Percentiles rank a stretch among this genome's conserved stretches.
These are phyloP conservation scores for Cladosporium colombiae DNA, from an alignment of 2,329 filamentous ascomycete species.

Conservation along the genomic window DNA sequence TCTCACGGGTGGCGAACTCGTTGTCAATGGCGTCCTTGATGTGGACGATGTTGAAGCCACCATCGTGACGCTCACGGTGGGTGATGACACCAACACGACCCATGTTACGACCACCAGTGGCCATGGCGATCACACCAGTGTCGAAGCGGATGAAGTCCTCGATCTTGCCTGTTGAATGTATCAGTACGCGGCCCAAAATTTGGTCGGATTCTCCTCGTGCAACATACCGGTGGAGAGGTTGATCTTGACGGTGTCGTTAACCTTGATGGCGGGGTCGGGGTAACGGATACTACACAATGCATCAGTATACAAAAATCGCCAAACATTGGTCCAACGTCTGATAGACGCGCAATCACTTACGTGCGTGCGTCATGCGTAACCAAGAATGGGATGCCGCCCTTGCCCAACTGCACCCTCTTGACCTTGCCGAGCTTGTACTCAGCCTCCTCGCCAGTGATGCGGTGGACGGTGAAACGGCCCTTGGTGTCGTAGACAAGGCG, in stretches of 20 bases:
- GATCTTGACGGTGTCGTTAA: constrained; percentile 99
- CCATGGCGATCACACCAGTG: constrained; percentile 97
- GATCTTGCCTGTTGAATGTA: constrained; percentile 65
- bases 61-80: constrained; percentile 99
- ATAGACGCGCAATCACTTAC: constrained; percentile 98
- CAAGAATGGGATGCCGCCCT: constrained; percentile 99
- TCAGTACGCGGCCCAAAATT: neutral
- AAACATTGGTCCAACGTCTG: constrained; percentile 99
- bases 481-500: constrained; percentile 99
- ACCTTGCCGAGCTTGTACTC: constrained; percentile 99
- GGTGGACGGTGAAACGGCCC: constrained; percentile 99
- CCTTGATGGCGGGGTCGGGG: constrained; percentile 97
- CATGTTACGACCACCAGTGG: constrained; percentile 99
- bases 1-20: constrained; percentile 98
- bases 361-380: constrained; percentile 99
- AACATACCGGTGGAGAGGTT: constrained; percentile 78
- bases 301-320: constrained; percentile 53
- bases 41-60: constrained; percentile 97
- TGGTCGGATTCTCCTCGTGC: neutral
- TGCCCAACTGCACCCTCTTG: constrained; percentile 98
- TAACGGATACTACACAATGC: constrained; percentile 81
- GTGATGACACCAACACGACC: constrained; percentile 99
- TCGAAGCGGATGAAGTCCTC: constrained; percentile 98
- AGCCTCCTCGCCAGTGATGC: constrained; percentile 97
- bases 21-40: constrained; percentile 99